phyloP scores from a whole-genome alignment of 1,139 yeast genomes.

The Meyerozyma carpophila region DNA sequence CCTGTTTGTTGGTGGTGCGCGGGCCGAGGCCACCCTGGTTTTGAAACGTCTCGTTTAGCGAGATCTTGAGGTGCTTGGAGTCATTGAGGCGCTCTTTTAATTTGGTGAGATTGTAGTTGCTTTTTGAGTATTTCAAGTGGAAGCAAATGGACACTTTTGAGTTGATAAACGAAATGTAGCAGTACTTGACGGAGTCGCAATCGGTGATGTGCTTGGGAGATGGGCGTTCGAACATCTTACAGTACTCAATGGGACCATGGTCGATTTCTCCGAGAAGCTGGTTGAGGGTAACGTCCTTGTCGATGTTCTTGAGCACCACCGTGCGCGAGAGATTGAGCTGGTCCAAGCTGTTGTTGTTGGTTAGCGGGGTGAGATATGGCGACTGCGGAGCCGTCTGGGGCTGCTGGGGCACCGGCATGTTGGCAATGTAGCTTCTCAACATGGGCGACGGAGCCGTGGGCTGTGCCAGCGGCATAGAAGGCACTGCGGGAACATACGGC shows the following conservation, averaged over 20 bases:
- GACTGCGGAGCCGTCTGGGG: conserved; percentile 11
- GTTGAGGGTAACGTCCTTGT: conserved; percentile 20
- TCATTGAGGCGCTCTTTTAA: conserved; percentile 23
- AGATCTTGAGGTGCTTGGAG: conserved; percentile 27
- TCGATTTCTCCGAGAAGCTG: conserved; percentile 32
- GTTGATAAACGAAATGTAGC: conserved; percentile 38
- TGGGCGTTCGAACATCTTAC: conserved; percentile 29
- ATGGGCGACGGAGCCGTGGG: conserved; percentile 23
- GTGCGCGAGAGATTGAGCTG: conserved; percentile 36
- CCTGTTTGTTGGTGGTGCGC: conserved; percentile 19
- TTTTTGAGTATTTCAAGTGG: conserved; percentile 26
- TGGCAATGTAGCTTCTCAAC: conserved; percentile 11
- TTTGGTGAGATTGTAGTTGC: conserved; percentile 18
- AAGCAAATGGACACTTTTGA: conserved; percentile 30
- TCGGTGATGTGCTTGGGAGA: conserved; percentile 22
- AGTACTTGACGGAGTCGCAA: conserved; percentile 20
- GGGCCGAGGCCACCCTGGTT: neutral
- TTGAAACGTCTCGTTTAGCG: conserved; percentile 20
- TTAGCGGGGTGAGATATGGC: conserved; percentile 17
- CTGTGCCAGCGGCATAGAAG: conserved; percentile 8
- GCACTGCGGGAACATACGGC: conserved; percentile 49
- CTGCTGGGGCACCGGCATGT: conserved; percentile 8
- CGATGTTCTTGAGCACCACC: conserved; percentile 28
- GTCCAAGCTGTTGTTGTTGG: conserved; percentile 20
- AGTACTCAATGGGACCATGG: conserved; percentile 41